Conservation (phyloP, 2,329 filamentous ascomycete genomes). For the Gaeumannomyces sp. region DNA sequence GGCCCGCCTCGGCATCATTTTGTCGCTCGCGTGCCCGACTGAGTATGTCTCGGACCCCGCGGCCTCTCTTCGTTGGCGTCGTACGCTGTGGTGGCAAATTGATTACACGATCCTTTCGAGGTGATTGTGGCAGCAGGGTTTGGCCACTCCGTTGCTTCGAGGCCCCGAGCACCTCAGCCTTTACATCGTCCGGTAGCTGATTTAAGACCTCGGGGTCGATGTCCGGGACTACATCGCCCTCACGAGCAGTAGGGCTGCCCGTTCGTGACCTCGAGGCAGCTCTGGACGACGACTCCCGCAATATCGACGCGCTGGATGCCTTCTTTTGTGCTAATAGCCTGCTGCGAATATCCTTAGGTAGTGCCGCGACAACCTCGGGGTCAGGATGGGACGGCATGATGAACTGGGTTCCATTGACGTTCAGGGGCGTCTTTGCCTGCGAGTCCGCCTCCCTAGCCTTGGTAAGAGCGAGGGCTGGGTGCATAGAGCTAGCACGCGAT, state of each 20-base stretch:
- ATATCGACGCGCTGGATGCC: conserved; percentile 15
- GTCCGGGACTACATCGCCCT: conserved; percentile 57
- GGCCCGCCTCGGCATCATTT: conserved; percentile 47
- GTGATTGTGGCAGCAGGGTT: conserved; percentile 40
- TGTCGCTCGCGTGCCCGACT: conserved; percentile 43
- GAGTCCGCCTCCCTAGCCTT: conserved; percentile 43
- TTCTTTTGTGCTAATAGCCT: conserved; percentile 59
- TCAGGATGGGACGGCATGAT: conserved; percentile 81
- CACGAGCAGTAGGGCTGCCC: conserved; percentile 27
- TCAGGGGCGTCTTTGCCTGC: conserved; percentile 62
- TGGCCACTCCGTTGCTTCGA: conserved; percentile 34
- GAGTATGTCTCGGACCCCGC: conserved; percentile 37
- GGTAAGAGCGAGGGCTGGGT: conserved; percentile 47
- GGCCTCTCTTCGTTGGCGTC: conserved; percentile 60
- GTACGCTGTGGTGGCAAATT: conserved; percentile 26
- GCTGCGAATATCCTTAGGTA: conserved; percentile 76
- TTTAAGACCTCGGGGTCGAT: conserved; percentile 80
- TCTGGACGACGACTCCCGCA: conserved; percentile 24
- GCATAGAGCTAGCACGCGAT: conserved; percentile 34
- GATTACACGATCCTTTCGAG: conserved; percentile 48
- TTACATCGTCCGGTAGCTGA: conserved; percentile 78
- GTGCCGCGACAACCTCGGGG: conserved; percentile 70
- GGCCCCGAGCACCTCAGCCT: conserved; percentile 71
- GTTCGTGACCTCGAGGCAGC: conserved; percentile 30
- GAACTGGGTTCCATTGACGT: conserved; percentile 84